Percentiles rank a stretch among this genome's conserved stretches.
Evolutionary conservation across 1,139 yeast species (phyloP).

Genomic region (Debaryomycetaceae sp.): DNA sequence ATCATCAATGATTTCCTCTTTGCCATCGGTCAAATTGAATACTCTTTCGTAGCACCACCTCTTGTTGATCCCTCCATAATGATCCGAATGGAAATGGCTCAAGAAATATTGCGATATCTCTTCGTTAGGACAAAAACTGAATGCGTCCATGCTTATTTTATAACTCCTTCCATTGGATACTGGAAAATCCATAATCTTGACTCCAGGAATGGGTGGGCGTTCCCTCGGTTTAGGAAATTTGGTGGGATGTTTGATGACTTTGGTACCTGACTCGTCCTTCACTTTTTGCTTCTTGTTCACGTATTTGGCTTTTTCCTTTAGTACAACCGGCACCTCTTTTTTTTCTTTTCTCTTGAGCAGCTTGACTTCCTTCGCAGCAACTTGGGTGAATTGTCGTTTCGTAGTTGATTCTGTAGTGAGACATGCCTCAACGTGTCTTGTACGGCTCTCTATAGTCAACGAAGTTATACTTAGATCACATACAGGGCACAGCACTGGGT

Average conservation of each 20-base stretch:
- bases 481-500: conserved; percentile 42
- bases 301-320: conserved; percentile 6
- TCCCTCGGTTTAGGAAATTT: conserved; percentile 15
- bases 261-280: conserved; percentile 10
- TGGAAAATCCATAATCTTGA: conserved; percentile 51
- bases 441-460: conserved; percentile 40
- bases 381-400: not conserved
- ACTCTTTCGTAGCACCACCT: conserved; percentile 59
- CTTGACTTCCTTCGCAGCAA: not conserved
- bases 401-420: conserved; percentile 15
- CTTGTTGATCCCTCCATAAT: conserved; percentile 80
- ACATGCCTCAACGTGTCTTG: conserved; percentile 60
- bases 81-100: conserved; percentile 91
- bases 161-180: conserved; percentile 14
- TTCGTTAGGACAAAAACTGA: conserved; percentile 49
- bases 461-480: conserved; percentile 36
- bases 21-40: conserved; percentile 18
- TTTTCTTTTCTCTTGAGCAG: conserved; percentile 5
- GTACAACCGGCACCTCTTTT: conserved; percentile 1
- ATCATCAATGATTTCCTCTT: conserved; percentile 20
- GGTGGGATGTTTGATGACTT: conserved; percentile 22
- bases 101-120: conserved; percentile 52
- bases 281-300: conserved; percentile 14
- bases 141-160: conserved; percentile 65
- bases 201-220: conserved; percentile 50